Base-by-base conservation (phyloP, 2,329 filamentous ascomycete genomes). In the Periglandula ipomoeae region DNA sequence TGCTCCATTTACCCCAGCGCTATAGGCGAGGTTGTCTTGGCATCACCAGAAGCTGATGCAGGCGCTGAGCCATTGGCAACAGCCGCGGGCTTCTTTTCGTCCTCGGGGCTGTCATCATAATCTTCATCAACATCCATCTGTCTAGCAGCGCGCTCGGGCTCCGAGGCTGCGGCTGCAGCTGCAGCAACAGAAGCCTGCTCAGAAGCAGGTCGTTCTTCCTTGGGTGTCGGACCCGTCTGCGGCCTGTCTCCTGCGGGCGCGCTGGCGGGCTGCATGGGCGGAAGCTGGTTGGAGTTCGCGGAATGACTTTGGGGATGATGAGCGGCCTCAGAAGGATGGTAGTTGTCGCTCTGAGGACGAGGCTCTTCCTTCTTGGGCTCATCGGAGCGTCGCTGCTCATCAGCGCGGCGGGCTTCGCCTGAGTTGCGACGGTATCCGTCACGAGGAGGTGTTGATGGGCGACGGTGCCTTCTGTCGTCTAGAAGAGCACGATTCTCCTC, bases 61-160 rank as follows among this genome's bases (percentile, higher is more conserved):
- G 76, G 68, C 1, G 68, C 74, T 8, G 72, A 68, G 5, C 66
- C 55, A 66, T 76, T 68, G 13, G 68, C 62, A 1, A 68, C 63
- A 15, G 65, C 60, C 3, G 60, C 64, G 1, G 65, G 63, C 63
- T 84, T 84, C 70, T 84, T 84, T 50, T 93, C 85, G 51, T 96
- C 91, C 56, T 95, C 90, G 4, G 81, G 88, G 50, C 90, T 91
- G 60, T 97, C 91, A 64, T 97, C 91, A 60, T 98, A 97, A 64
- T 97, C 87, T 65, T 98, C 93, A 57, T 98, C 90, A 19, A 97
- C 87, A 6, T 97, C 91, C 81, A 98, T 94, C 67, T 95, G 95
- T 20, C 93, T 79, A 19, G 89, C 89, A 30, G 93, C 89, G 47
- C 82, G 72, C 65, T 86, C 82, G 9, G 89, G 87, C 69, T 97